Evolutionary conservation across 2,329 filamentous ascomycete species (phyloP).

Genomic region (Graphilbum ipis-grandicollis): DNA sequence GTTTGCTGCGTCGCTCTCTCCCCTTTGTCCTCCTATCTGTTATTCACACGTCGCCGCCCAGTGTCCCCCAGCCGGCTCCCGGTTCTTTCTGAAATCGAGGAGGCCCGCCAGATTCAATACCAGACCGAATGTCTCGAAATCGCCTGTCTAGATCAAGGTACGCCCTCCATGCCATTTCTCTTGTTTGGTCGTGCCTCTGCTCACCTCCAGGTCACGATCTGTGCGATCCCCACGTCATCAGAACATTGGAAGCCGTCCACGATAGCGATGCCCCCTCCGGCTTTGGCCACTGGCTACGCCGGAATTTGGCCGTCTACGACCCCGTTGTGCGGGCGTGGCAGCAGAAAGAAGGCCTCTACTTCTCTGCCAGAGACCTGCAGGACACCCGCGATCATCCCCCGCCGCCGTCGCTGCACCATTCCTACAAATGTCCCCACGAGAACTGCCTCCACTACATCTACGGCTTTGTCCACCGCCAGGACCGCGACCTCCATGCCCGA

Average conservation of each 20-base stretch:
- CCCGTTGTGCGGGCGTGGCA: constrained; percentile 25
- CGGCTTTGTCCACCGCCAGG: constrained; percentile 31
- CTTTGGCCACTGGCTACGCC: constrained; percentile 34
- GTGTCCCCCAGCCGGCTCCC: constrained; percentile 23
- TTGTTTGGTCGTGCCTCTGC: too few species aligned
- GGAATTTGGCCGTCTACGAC: constrained; percentile 31
- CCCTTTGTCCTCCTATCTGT: too few species aligned
- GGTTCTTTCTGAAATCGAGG: constrained; percentile 35
- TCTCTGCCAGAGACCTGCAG: constrained; percentile 14
- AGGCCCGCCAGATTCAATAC: constrained; percentile 38
- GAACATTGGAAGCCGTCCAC: constrained; percentile 19
- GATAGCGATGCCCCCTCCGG: constrained; percentile 25
- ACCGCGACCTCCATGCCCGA: constrained; percentile 32
- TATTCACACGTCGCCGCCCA: too few species aligned
- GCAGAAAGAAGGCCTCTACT: constrained; percentile 18
- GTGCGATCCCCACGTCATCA: constrained; percentile 21
- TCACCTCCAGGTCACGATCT: constrained; percentile 22
- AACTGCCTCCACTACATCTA: constrained; percentile 40
- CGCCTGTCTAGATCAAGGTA: constrained; percentile 30
- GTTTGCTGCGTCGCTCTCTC: constrained; percentile 10
- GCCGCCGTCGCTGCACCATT: constrained; percentile 10
- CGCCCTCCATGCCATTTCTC: background rate
- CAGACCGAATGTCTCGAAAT: constrained; percentile 40
- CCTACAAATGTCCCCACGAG: constrained; percentile 38
- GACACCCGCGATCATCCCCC: background rate